Percentiles rank a stretch among this genome's conserved stretches.
These are phyloP conservation scores for Talaromyces adpressus DNA, from an alignment of 495 filamentous ascomycete genomes.

Conservation along the genomic window DNA sequence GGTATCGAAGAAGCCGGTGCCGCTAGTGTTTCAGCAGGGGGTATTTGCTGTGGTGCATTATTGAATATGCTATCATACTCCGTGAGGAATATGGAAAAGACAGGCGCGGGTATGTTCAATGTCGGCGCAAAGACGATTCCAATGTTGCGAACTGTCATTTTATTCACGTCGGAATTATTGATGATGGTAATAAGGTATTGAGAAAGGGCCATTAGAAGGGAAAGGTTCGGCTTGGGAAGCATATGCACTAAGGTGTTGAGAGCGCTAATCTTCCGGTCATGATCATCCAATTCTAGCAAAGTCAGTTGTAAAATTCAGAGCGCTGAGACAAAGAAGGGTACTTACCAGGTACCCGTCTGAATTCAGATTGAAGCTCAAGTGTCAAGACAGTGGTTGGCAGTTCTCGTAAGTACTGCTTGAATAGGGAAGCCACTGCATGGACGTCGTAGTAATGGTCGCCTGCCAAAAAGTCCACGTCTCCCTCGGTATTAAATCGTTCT, in stretches of 20 bases:
- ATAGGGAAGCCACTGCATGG: conserved; percentile 87
- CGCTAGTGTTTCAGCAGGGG: neutral
- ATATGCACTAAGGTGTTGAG: conserved; percentile 78
- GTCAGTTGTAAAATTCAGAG: conserved; percentile 12
- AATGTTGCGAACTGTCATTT: conserved; percentile 97
- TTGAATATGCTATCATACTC: conserved; percentile 85
- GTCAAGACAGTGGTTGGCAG: conserved; percentile 87
- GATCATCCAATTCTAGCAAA: conserved; percentile 54
- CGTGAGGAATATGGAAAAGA: conserved; percentile 89
- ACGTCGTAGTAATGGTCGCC: conserved; percentile 90
- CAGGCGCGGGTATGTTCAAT: conserved; percentile 89
- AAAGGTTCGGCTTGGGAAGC: conserved; percentile 72
- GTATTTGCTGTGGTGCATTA: conserved; percentile 27
- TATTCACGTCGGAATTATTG: conserved; percentile 83
- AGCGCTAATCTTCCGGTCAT: conserved; percentile 70
- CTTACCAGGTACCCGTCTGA: conserved; percentile 77
- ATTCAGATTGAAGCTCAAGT: conserved; percentile 81
- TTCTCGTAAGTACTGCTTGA: conserved; percentile 92
- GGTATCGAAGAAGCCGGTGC: conserved; percentile 33
- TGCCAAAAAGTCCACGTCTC: conserved; percentile 80
- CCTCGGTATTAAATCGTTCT: conserved; percentile 89
- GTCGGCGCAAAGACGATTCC: conserved; percentile 99
- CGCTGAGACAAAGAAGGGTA: neutral
- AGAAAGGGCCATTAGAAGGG: conserved; percentile 74
- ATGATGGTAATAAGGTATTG: conserved; percentile 84